Evolutionary conservation across 2,329 filamentous ascomycete species (phyloP), one percentile per base, ranked within the genome.

Genomic region (Metarhizium guizhouense): DNA sequence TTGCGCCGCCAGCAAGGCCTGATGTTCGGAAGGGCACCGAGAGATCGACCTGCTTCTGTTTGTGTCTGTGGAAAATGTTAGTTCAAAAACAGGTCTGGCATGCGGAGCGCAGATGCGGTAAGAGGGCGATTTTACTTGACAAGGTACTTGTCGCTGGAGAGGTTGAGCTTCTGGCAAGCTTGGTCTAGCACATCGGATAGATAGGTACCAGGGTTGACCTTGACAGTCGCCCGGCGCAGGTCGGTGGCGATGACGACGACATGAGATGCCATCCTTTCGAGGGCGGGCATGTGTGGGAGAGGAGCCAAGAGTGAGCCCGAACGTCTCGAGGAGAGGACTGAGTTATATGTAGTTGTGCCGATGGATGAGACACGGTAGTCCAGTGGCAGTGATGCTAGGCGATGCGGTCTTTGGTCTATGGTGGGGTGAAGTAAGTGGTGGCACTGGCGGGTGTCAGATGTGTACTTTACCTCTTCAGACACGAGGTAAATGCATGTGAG

Each of bases 181-280:
- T 97, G 88, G 59, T 90, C 83, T 18, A 96, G 78, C 2, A 99
- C 82, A 67, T 96, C 92, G 56, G 87, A 87, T 63, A 99, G 75
- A 64, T 90, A 87, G 60, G 86, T 96, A 55, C 81, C 80, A 0
- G 91, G 90, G 0, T 80, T 87, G 55, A 94, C 92, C 72, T 95
- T 95, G 71, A 99, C 79, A 47, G 83, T 88, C 52, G 85, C 82
- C 64, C 90, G 83, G 62, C 88, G 85, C 63, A 92, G 81, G 63
- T 89, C 85, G 43, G 87, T 84, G 69, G 93, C 86, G 61, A 96
- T 85, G 54, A 97, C 90, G 63, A 92, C 87, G 57, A 97, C 90
- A 69, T 94, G 88, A 54, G 91, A 87, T 61, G 90, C 84, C 90
- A 96, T 96, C 61, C 59, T 74, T 63, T 13, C 7, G 34, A 10